Evolutionary conservation across 1,284 basidiomycete species (phyloP), one percentile per base, ranked within the genome.

Genomic region (Ganoderma multipileum): DNA sequence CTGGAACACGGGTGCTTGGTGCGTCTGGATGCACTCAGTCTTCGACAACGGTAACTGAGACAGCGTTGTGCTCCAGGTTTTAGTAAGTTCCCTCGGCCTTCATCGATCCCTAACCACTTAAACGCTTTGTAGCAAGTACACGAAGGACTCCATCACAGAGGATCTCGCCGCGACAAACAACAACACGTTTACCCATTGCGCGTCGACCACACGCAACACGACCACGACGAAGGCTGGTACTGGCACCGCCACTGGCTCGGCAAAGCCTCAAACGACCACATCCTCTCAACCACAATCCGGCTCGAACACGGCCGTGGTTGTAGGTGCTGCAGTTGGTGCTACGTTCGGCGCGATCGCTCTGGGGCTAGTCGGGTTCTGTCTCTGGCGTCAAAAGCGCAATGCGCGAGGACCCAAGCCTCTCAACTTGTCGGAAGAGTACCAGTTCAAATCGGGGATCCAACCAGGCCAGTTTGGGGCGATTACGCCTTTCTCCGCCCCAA

Each of bases 171-270:
- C 64, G 16, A 62, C 68, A n/a, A 71, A 73, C 63, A 74, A 74
- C 63, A 74, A 74, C 67, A 73, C 73, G 12, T 74, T 74, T 63
- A 74, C 70, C n/a, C 58, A 71, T 14, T 73, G 70, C 58, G 68
- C 67, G 20, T 71, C 69, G 4, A 73, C 72, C 7, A 68, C 67
- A 20, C 55, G 54, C 20, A 68, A 68, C 63, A 60, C 42, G 12
- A 69, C 67, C 11, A 55, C 38, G 2, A 58, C 67, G 2, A 61
- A 39, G 33, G 54, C 63, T 30, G 36, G 20, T 8, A 44, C 41
- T 42, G 20, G 20, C 16, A 61, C 67, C 0, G n/a, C 41, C 8
- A 28, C 67, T 16, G 36, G 59, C 2, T 61, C 23, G 4, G 18
- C 65, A 20, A 39, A 23, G 36, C 20, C 57, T 7, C 44, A 68